Conservation (phyloP, 192 early-diverging fungal genomes). For the Podila minutissima region DNA sequence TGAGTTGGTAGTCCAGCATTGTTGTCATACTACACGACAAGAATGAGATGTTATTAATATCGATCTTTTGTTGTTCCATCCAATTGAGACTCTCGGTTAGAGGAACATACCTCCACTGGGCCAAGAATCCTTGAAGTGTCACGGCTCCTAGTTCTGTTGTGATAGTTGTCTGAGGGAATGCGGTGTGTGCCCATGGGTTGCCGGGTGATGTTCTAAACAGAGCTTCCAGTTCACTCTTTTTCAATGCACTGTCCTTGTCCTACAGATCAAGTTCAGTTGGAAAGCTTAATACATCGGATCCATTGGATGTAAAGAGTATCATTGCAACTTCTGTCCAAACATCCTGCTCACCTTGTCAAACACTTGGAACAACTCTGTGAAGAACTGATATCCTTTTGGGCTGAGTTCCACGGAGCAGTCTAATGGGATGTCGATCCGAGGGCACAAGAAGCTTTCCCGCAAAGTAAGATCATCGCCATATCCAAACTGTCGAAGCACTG, state of each 20-base stretch:
- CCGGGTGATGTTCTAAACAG: constrained; percentile 92
- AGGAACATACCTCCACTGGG: constrained; percentile 91
- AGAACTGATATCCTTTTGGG: constrained; percentile 93
- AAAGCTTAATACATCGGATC: not conserved
- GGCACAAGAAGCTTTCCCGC: constrained; percentile 91
- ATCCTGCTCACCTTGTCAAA: constrained; percentile 80
- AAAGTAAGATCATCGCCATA: constrained; percentile 96
- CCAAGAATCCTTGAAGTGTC: constrained; percentile 95
- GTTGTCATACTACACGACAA: constrained; percentile 87
- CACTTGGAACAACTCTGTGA: constrained; percentile 92
- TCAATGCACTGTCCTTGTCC: constrained; percentile 97
- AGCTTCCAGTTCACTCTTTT: constrained; percentile 81
- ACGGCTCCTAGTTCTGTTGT: constrained; percentile 91
- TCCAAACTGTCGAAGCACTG: constrained; percentile 94
- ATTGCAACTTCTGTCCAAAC: not conserved
- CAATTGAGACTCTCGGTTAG: too few relatives aligned
- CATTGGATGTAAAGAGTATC: not conserved
- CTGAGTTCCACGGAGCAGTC: constrained; percentile 97
- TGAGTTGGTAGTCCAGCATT: constrained; percentile 87
- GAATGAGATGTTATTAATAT: not conserved
- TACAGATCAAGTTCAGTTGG: constrained; percentile 22
- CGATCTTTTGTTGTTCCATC: not conserved
- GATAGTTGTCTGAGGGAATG: constrained; percentile 90
- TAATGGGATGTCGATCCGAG: constrained; percentile 87
- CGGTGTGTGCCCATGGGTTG: constrained; percentile 91